Conservation (phyloP, 2,329 filamentous ascomycete species). For the Aspergillus thermomutatus region DNA sequence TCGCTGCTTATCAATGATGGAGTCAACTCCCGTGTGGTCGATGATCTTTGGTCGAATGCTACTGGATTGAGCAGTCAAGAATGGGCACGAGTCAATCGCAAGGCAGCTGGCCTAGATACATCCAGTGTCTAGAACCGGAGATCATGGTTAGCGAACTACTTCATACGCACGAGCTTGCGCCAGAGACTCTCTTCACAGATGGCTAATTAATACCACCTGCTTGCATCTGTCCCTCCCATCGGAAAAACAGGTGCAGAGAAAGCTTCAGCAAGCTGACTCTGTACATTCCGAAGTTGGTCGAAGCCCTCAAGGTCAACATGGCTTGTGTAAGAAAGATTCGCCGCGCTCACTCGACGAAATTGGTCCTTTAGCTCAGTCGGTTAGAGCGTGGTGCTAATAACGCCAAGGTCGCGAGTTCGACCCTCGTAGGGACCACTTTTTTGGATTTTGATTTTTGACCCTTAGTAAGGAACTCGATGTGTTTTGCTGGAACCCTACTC, state of each 20-base stretch:
- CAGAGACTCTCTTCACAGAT: too few relatives aligned
- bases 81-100: background rate
- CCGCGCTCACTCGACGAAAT: background rate
- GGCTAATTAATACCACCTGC: too few relatives aligned
- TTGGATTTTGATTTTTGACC: background rate
- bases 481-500: too few relatives aligned
- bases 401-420: constrained; percentile 15
- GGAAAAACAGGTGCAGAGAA: background rate
- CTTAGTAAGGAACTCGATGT: too few relatives aligned
- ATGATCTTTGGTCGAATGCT: background rate
- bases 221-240: too few relatives aligned
- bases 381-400: constrained; percentile 17
- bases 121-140: background rate
- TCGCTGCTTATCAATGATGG: background rate
- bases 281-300: background rate
- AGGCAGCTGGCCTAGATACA: background rate
- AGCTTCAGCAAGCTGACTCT: background rate
- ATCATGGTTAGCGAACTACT: too few relatives aligned
- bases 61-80: background rate
- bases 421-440: constrained; percentile 13
- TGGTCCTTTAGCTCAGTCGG: constrained; percentile 13
- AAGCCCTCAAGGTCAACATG: background rate
- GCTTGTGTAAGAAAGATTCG: background rate
- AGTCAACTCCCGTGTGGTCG: background rate
- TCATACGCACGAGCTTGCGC: too few relatives aligned